Evolutionary conservation across 768 basidiomycete genomes (phyloP).

Genomic region (Termitomyces sp.): DNA sequence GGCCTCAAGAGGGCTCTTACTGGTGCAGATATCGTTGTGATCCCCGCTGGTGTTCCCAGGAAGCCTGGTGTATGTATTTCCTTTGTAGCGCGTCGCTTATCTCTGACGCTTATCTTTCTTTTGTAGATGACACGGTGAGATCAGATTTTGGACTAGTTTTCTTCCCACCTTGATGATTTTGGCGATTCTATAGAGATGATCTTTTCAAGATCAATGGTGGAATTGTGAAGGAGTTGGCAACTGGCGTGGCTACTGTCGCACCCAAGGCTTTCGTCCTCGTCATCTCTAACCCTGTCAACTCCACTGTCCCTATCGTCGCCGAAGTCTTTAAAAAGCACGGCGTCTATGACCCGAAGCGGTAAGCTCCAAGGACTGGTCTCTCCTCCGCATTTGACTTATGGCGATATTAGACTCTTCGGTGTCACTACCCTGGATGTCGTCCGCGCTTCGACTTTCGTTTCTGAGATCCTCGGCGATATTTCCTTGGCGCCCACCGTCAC

Average conservation of each 20-base stretch:
- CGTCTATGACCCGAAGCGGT: constrained; percentile 91
- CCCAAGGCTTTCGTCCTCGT: constrained; percentile 94
- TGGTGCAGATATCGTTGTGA: constrained; percentile 87
- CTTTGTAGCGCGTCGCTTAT: constrained; percentile 3
- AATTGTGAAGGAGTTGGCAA: constrained; percentile 91
- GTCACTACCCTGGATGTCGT: constrained; percentile 98
- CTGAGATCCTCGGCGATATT: constrained; percentile 66
- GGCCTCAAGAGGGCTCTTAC: constrained; percentile 78
- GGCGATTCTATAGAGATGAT: constrained; percentile 60
- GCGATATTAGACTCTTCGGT: constrained; percentile 73
- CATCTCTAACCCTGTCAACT: constrained; percentile 99
- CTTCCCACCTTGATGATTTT: constrained; percentile 12
- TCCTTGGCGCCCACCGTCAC: constrained; percentile 54
- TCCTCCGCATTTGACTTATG: no score
- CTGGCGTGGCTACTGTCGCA: constrained; percentile 73
- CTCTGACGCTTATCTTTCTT: constrained; percentile 2
- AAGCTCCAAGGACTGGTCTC: constrained; percentile 11
- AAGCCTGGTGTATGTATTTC: constrained; percentile 76
- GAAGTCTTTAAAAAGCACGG: constrained; percentile 93
- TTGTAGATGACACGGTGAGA: constrained; percentile 50
- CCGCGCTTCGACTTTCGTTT: constrained; percentile 93
- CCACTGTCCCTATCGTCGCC: constrained; percentile 94
- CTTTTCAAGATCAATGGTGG: constrained; percentile 99
- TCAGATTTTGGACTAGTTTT: neutral
- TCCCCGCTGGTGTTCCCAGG: constrained; percentile 94